Conservation (phyloP, 169 alveolate genomes). For the Babesia ovata region DNA sequence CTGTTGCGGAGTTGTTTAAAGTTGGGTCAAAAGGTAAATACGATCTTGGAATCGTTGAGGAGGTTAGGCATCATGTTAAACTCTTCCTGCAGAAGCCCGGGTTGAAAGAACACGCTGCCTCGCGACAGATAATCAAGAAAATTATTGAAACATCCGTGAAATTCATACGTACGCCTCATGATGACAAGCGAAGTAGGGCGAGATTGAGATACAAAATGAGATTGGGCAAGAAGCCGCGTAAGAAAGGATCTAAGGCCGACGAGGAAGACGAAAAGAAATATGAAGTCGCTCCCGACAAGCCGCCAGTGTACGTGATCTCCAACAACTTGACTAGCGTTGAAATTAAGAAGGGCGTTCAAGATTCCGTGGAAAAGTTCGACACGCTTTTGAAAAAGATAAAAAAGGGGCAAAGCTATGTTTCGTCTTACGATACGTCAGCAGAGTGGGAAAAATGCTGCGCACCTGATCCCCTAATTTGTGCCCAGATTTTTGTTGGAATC, state of each 20-base stretch:
- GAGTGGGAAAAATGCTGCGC: slow-evolving; percentile 6
- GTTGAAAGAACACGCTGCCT: not conserved
- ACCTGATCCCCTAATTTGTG: not conserved
- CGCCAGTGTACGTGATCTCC: not conserved
- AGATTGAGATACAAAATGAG: not conserved
- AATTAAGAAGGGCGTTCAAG: not conserved
- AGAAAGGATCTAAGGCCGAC: not conserved
- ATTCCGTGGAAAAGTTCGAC: not conserved
- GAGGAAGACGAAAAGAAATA: not conserved
- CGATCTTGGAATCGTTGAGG: not conserved
- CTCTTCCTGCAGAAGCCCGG: not conserved
- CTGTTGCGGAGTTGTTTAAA: not conserved
- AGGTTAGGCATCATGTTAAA: not conserved
- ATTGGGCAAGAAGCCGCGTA: not conserved
- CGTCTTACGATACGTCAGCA: not conserved
- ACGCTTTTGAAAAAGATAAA: not conserved
- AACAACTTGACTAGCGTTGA: not conserved
- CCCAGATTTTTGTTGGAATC: not conserved
- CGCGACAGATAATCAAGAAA: not conserved
- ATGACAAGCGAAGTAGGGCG: not conserved
- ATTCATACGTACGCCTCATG: not conserved
- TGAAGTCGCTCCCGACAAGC: not conserved
- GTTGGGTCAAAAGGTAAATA: not conserved
- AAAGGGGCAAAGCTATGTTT: not conserved
- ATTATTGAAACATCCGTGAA: too few species aligned